Evolutionary conservation across 73 alveolate species (phyloP).

Genomic region (Blepharisma japonicum): DNA sequence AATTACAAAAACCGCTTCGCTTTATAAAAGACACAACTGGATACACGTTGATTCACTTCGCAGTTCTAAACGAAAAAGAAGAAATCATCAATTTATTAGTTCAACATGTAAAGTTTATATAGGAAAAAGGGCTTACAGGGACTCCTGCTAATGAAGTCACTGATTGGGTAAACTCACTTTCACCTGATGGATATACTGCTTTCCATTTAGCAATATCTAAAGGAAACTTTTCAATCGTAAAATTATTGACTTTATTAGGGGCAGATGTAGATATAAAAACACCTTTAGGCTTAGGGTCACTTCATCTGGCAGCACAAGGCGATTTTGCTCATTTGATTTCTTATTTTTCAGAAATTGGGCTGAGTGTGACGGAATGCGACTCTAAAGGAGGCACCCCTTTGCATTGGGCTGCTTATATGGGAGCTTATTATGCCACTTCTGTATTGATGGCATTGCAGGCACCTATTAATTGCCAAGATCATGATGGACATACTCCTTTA

Average conservation of each 20-base stretch:
- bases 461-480: conserved; percentile 68
- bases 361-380: conserved; percentile 59
- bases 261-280: conserved; percentile 72
- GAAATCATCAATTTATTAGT: neutral
- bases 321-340: conserved; percentile 72
- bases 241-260: conserved; percentile 73
- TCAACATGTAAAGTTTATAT: neutral
- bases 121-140: neutral
- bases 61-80: conserved; percentile 1
- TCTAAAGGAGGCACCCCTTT: conserved; percentile 82
- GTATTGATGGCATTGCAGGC: conserved; percentile 66
- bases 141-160: neutral
- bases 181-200: conserved; percentile 87
- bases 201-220: conserved; percentile 86
- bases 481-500: conserved; percentile 81
- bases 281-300: conserved; percentile 58
- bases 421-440: conserved; percentile 75
- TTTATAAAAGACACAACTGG: neutral
- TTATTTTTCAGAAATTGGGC: conserved; percentile 60
- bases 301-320: conserved; percentile 94
- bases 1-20: no score
- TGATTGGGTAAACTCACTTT: conserved; percentile 47
- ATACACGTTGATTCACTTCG: conserved; percentile 2
- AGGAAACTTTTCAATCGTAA: conserved; percentile 78
- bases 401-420: conserved; percentile 96